Evolutionary conservation across 2,329 filamentous ascomycete genomes (phyloP).

Genomic region (Bipolaris cookei): DNA sequence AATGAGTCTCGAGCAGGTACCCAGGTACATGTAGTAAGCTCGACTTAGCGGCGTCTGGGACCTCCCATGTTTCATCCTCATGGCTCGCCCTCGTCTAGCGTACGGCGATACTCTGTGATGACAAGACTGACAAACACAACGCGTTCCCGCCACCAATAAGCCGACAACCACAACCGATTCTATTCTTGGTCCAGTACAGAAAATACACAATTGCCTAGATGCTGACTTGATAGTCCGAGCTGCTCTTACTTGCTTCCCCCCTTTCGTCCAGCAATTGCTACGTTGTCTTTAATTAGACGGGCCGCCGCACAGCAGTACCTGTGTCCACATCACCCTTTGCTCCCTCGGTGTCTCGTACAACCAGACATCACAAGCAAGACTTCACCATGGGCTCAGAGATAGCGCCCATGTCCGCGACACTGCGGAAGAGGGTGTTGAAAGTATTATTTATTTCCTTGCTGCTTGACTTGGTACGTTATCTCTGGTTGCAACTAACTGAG

Average conservation of each 20-base stretch:
- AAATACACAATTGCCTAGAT: constrained; percentile 4
- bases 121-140: constrained; percentile 15
- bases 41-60: constrained; percentile 19
- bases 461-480: constrained; percentile 76
- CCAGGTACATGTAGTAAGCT: background rate
- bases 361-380: constrained; percentile 1
- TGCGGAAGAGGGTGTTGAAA: constrained; percentile 80
- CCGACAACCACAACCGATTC: constrained; percentile 15
- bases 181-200: constrained; percentile 22
- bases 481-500: background rate
- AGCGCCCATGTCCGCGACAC: constrained; percentile 49
- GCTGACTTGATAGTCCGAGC: constrained; percentile 14
- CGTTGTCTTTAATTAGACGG: constrained; percentile 23
- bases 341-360: background rate
- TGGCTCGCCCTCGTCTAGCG: constrained; percentile 19
- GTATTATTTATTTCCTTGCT: constrained; percentile 90
- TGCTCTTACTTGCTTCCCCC: constrained; percentile 12
- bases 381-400: constrained; percentile 35
- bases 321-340: constrained; percentile 17
- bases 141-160: constrained; percentile 14
- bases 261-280: constrained; percentile 23
- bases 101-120: constrained; percentile 23
- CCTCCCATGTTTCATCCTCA: constrained; percentile 21
- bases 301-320: constrained; percentile 14
- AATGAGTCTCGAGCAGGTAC: constrained; percentile 8